Conservation (phyloP, 495 filamentous ascomycete genomes). For the Hyaloscypha bicolor region DNA sequence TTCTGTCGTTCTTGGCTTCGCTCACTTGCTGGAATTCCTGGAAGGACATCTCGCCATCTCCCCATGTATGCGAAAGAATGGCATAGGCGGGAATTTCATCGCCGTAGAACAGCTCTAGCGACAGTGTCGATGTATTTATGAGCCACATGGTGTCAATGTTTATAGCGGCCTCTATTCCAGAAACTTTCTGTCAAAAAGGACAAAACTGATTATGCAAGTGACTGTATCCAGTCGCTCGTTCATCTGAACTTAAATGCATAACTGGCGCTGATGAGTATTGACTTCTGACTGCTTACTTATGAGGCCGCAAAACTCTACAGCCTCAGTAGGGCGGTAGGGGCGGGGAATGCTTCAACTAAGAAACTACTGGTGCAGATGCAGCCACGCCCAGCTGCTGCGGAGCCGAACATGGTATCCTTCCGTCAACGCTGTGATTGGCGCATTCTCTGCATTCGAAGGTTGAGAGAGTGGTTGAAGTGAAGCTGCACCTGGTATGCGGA, state of each 20-base stretch:
- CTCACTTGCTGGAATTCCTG: constrained; percentile 2
- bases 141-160: constrained; percentile 5
- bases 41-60: constrained; percentile 6
- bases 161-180: neutral
- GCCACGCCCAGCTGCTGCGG: too few relatives aligned
- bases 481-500: too few relatives aligned
- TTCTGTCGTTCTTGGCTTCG: neutral
- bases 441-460: too few relatives aligned
- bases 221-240: neutral
- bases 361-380: too few relatives aligned
- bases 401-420: too few relatives aligned
- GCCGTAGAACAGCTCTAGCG: constrained; percentile 10
- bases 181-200: neutral
- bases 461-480: too few relatives aligned
- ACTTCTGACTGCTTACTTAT: neutral
- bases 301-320: too few relatives aligned
- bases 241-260: neutral
- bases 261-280: neutral
- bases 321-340: too few relatives aligned
- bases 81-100: constrained; percentile 9
- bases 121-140: constrained; percentile 8
- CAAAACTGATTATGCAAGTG: neutral
- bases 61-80: constrained; percentile 18
- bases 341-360: too few relatives aligned
- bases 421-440: too few relatives aligned